A percentile compares a stretch with the other conserved stretches of the same genome.
These are phyloP conservation scores for Petunia secreta DNA, from an alignment of 257 asterid species.

Conservation along the genomic window DNA sequence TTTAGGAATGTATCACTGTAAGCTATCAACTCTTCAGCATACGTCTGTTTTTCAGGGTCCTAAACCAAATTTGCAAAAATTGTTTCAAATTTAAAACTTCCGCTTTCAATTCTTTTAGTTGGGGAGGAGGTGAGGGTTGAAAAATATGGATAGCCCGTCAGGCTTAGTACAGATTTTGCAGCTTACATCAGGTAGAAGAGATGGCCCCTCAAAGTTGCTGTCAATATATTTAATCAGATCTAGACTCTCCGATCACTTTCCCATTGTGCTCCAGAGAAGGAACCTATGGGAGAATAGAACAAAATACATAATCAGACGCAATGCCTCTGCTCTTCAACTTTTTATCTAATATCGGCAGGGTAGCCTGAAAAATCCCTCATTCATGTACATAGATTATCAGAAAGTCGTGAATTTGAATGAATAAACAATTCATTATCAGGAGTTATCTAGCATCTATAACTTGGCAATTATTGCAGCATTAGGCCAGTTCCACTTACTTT, in stretches of 20 bases:
- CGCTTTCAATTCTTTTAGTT: not conserved
- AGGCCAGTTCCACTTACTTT: not conserved
- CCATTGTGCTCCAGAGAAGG: slow-evolving; percentile 68
- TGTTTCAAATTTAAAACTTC: not conserved
- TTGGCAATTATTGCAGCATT: not conserved
- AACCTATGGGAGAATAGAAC: slow-evolving; percentile 42
- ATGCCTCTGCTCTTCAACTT: not conserved
- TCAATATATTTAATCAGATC: slow-evolving; percentile 60
- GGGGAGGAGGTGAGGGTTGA: not conserved
- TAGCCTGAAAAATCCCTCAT: not conserved
- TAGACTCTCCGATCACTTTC: slow-evolving; percentile 58
- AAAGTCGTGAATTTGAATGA: slow-evolving; percentile 1
- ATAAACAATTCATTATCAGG: not conserved
- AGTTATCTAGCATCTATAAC: not conserved
- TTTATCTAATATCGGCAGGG: not conserved
- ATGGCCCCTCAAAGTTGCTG: slow-evolving; percentile 59
- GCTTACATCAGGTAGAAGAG: slow-evolving; percentile 55
- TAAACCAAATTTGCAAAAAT: slow-evolving; percentile 21
- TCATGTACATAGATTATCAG: not conserved
- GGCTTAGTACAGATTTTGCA: not conserved
- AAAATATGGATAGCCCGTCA: not conserved
- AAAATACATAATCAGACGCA: not conserved
- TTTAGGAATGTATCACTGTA: slow-evolving; percentile 48
- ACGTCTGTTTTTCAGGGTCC: slow-evolving; percentile 56
- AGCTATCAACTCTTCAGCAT: slow-evolving; percentile 60